Evolutionary conservation across 495 filamentous ascomycete genomes (phyloP).

Genomic region (Aspergillus wentii): DNA sequence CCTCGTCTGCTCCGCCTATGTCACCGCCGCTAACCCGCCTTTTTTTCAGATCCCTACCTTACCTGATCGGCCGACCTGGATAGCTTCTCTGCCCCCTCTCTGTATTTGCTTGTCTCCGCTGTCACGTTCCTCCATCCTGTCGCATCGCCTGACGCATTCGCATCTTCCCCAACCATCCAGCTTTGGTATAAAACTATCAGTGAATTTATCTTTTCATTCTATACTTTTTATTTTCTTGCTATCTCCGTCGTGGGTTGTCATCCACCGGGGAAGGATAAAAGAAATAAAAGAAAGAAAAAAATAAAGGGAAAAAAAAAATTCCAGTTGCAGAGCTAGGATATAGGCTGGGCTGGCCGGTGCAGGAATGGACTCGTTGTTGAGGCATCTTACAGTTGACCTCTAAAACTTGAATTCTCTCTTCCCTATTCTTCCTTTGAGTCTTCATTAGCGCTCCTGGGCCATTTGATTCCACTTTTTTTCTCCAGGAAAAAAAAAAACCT

Average conservation of each 20-base stretch:
- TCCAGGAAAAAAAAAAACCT: no score
- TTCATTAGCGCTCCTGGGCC: slow-evolving; percentile 2
- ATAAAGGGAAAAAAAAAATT: slow-evolving; percentile 1
- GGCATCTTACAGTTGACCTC: slow-evolving; percentile 24
- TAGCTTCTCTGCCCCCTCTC: slow-evolving; percentile 1
- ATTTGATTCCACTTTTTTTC: slow-evolving; percentile 9
- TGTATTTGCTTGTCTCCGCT: background rate
- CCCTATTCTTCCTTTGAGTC: slow-evolving; percentile 2
- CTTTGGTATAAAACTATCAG: no score
- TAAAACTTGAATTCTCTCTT: slow-evolving; percentile 28
- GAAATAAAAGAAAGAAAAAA: slow-evolving; percentile 1
- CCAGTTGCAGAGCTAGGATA: slow-evolving; percentile 13
- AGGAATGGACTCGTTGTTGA: slow-evolving; percentile 45
- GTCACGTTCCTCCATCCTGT: background rate
- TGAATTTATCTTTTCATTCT: no score
- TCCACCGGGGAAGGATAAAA: no score
- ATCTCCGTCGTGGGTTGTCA: no score
- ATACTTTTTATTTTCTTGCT: no score
- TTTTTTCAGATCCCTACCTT: slow-evolving; percentile 5
- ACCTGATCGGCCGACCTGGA: background rate
- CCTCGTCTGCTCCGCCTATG: background rate
- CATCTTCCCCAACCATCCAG: background rate
- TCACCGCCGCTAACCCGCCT: background rate
- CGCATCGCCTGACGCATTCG: background rate
- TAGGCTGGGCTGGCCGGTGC: slow-evolving; percentile 19